Percentiles rank a stretch among this genome's conserved stretches.
phyloP scores from a whole-genome alignment of 1,284 basidiomycete genomes.

The Malassezia arunalokei region DNA sequence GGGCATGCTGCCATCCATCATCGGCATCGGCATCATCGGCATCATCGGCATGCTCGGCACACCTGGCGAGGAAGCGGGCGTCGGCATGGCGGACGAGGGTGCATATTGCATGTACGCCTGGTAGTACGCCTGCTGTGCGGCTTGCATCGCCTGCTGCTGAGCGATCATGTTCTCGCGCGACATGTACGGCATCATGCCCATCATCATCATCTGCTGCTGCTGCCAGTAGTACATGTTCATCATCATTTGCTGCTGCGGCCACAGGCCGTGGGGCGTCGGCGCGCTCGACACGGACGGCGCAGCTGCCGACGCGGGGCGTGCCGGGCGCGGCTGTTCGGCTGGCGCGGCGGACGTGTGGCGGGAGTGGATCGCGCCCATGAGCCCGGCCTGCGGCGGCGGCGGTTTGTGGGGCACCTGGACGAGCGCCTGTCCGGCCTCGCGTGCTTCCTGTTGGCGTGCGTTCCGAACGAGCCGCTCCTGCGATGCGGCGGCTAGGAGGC shows the following conservation, averaged over 20 bases:
- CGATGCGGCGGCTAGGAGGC: constrained; percentile 80
- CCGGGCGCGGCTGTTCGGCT: constrained; percentile 56
- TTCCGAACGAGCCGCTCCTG: constrained; percentile 90
- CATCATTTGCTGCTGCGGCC: constrained; percentile 47
- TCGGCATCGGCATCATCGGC: neutral
- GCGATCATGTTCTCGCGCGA: constrained; percentile 25
- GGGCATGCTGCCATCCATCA: neutral
- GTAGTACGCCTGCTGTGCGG: constrained; percentile 43
- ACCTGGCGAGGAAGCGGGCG: neutral
- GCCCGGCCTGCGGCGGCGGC: constrained; percentile 83
- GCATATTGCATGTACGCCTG: constrained; percentile 18
- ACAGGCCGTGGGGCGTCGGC: neutral
- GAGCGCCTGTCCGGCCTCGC: constrained; percentile 74
- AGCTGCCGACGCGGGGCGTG: neutral
- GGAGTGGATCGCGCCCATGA: constrained; percentile 86
- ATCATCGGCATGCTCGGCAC: neutral
- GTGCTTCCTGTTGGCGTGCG: constrained; percentile 84
- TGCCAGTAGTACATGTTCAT: constrained; percentile 23
- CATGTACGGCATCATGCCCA: constrained; percentile 36
- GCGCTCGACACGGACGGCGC: neutral
- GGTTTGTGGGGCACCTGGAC: constrained; percentile 89
- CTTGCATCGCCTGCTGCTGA: constrained; percentile 39
- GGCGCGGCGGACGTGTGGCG: constrained; percentile 74
- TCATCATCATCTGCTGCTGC: constrained; percentile 48
- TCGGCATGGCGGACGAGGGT: neutral